These are phyloP conservation scores for Colletotrichum paranaense DNA, from an alignment of 2,329 filamentous ascomycete genomes.

Conservation along the genomic window DNA sequence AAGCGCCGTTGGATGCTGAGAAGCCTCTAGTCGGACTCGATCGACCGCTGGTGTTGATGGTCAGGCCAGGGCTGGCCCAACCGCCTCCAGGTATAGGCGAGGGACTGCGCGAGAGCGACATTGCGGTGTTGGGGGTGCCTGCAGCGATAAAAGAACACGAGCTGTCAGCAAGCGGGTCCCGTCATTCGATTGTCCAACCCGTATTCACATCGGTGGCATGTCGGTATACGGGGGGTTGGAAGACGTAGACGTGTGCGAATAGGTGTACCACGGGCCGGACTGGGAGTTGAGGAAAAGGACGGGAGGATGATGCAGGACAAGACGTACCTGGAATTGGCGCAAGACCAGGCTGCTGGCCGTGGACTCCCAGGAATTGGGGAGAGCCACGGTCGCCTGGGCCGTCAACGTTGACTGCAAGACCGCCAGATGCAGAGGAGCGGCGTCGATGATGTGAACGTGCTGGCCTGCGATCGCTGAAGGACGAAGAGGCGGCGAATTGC, in stretches of 20 bases:
- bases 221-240: conserved; percentile 11
- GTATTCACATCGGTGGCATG: conserved; percentile 27
- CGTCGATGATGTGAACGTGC: conserved; percentile 45
- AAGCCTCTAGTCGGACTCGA: conserved; percentile 71
- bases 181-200: conserved; percentile 21
- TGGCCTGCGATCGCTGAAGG: conserved; percentile 41
- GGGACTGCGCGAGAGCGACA: conserved; percentile 89
- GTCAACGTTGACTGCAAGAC: conserved; percentile 46
- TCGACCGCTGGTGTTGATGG: conserved; percentile 75
- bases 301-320: conserved; percentile 13
- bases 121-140: conserved; percentile 69
- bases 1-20: conserved; percentile 62
- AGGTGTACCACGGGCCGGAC: conserved; percentile 8
- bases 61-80: conserved; percentile 87
- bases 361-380: conserved; percentile 51
- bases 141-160: conserved; percentile 38
- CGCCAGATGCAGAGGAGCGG: conserved; percentile 43
- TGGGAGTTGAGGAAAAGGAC: conserved; percentile 28
- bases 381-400: conserved; percentile 44
- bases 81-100: conserved; percentile 87
- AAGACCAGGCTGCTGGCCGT: conserved; percentile 54
- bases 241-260: conserved; percentile 5
- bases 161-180: conserved; percentile 35
- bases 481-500: conserved; percentile 37
- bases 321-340: conserved; percentile 68